phyloP scores from a whole-genome alignment of 192 early-diverging fungal genomes.

The Backusella sp. region DNA sequence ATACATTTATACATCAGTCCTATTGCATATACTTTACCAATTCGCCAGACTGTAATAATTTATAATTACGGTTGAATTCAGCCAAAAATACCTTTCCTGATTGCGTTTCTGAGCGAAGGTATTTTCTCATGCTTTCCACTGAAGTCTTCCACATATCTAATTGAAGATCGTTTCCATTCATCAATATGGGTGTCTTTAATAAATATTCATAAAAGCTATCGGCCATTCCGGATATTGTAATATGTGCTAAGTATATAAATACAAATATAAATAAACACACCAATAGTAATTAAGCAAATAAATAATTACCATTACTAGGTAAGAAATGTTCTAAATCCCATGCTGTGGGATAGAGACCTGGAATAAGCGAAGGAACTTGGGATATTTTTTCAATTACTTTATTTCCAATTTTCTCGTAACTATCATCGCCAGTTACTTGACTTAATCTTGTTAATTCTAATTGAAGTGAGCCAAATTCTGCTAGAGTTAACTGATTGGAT shows the following conservation, averaged over 20 bases:
- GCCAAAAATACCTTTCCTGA: slow-evolving; percentile 17
- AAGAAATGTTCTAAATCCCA: slow-evolving; percentile 37
- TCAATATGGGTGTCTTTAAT: slow-evolving; percentile 52
- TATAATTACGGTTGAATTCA: slow-evolving; percentile 10
- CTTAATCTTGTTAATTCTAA: slow-evolving; percentile 80
- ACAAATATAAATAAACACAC: background rate
- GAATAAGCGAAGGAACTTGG: slow-evolving; percentile 39
- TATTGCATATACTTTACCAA: slow-evolving; percentile 12
- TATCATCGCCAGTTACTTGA: slow-evolving; percentile 64
- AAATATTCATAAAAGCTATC: slow-evolving; percentile 68
- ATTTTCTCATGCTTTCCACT: slow-evolving; percentile 21
- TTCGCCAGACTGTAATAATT: slow-evolving; percentile 31
- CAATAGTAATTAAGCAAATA: background rate
- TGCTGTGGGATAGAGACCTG: slow-evolving; percentile 60
- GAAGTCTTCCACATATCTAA: slow-evolving; percentile 37
- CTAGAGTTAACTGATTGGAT: slow-evolving; percentile 29
- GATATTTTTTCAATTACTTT: slow-evolving; percentile 50
- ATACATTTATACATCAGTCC: background rate
- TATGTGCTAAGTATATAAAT: slow-evolving; percentile 9
- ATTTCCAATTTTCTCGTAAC: slow-evolving; percentile 56
- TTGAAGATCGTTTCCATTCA: slow-evolving; percentile 38
- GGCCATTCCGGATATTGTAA: slow-evolving; percentile 43
- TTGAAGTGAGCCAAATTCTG: slow-evolving; percentile 75
- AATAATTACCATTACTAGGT: slow-evolving; percentile 11
- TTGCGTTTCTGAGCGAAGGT: slow-evolving; percentile 21